Evolutionary conservation across 2,329 filamentous ascomycete genomes (phyloP).

Genomic region (Penicillium sumatraense): DNA sequence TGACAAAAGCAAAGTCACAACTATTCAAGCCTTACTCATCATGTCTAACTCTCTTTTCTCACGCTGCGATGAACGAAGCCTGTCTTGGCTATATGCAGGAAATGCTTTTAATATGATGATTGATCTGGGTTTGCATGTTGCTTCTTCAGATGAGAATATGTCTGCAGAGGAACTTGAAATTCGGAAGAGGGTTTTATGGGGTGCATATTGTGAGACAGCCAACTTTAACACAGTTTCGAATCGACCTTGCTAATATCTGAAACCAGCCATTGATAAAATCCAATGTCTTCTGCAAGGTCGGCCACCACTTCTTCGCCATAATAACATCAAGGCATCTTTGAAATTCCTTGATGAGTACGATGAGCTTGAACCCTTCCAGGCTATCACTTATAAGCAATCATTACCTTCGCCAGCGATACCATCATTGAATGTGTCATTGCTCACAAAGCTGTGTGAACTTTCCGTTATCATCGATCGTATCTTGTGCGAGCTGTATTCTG

Average conservation of each 20-base stretch:
- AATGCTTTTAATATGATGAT: constrained; percentile 58
- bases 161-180: constrained; percentile 54
- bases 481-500: constrained; percentile 36
- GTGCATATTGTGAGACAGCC: constrained; percentile 38
- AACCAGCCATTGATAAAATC: constrained; percentile 53
- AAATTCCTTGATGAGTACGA: constrained; percentile 36
- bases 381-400: constrained; percentile 40
- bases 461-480: constrained; percentile 42
- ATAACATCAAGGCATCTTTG: constrained; percentile 54
- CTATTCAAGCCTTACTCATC: constrained; percentile 58
- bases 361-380: constrained; percentile 55
- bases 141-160: constrained; percentile 41
- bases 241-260: not conserved
- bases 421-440: constrained; percentile 26
- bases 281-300: constrained; percentile 60
- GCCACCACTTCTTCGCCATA: constrained; percentile 50
- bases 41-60: constrained; percentile 59
- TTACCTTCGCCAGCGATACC: constrained; percentile 15
- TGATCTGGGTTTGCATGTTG: constrained; percentile 57
- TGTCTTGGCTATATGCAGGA: constrained; percentile 59
- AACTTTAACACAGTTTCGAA: not conserved
- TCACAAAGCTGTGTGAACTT: constrained; percentile 37
- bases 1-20: constrained; percentile 57
- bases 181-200: constrained; percentile 53
- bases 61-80: constrained; percentile 56